Percentiles rank a stretch among this genome's conserved stretches.
phyloP scores from a whole-genome alignment of 179 eudicot species.

The Beta lomatogona region DNA sequence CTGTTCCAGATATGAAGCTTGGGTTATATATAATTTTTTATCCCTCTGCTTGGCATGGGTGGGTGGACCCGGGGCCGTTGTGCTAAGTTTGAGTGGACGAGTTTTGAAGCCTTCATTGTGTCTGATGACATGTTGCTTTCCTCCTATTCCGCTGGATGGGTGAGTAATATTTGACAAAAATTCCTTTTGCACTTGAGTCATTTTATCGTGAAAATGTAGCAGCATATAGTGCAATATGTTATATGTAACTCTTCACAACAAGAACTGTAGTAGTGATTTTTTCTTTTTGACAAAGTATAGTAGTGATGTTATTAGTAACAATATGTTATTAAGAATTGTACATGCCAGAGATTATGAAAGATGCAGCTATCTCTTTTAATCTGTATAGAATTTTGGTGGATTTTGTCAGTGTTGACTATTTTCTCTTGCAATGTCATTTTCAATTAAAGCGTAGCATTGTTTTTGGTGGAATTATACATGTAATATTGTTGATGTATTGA shows the following conservation, averaged over 20 bases:
- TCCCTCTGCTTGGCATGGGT: conserved; percentile 98
- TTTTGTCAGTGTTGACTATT: not conserved
- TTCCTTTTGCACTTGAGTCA: not conserved
- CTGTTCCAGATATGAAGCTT: conserved; percentile 87
- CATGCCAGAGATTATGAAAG: not conserved
- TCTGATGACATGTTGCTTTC: conserved; percentile 94
- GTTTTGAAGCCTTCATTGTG: conserved; percentile 82
- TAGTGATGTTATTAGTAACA: not conserved
- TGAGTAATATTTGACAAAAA: conserved; percentile 38
- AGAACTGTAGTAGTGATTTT: no score
- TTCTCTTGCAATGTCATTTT: not conserved
- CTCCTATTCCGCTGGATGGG: conserved; percentile 94
- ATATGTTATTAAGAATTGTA: not conserved
- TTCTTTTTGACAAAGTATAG: no score
- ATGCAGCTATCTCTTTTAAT: not conserved
- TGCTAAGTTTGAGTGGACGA: conserved; percentile 81
- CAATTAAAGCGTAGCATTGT: not conserved
- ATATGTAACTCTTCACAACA: no score
- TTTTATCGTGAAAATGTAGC: not conserved
- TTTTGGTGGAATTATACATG: not conserved
- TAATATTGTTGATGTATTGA: conserved; percentile 19
- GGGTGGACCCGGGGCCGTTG: conserved; percentile 99
- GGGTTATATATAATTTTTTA: conserved; percentile 96
- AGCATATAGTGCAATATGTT: not conserved
- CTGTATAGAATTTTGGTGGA: not conserved